Conservation (phyloP, 768 basidiomycete genomes). For the Rhodocollybia butyracea region DNA sequence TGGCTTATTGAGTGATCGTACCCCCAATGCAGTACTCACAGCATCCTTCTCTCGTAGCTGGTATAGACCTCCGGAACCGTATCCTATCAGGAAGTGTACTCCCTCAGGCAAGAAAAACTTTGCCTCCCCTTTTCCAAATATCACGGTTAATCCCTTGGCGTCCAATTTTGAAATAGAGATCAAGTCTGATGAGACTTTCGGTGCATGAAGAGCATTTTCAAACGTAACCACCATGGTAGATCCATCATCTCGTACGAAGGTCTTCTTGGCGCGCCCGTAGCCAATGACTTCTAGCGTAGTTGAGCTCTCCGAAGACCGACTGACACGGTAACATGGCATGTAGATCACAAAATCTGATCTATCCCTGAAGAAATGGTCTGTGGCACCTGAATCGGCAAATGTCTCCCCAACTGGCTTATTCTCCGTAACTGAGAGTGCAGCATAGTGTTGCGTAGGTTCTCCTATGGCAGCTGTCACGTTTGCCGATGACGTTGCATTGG, state of each 20-base stretch:
- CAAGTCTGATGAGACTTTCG: slow-evolving; percentile 23
- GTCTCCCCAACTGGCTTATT: neutral
- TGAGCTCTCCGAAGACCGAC: slow-evolving; percentile 9
- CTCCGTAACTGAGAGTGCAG: neutral
- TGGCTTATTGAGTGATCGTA: slow-evolving; percentile 15
- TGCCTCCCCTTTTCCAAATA: slow-evolving; percentile 12
- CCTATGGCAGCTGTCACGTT: neutral
- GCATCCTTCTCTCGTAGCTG: neutral
- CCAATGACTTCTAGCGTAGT: slow-evolving; percentile 18
- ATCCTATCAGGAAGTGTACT: neutral
- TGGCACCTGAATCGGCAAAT: slow-evolving; percentile 19
- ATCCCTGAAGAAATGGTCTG: slow-evolving; percentile 21
- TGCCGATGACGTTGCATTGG: neutral
- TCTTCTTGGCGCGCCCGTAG: slow-evolving; percentile 15
- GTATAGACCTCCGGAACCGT: neutral
- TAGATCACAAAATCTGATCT: slow-evolving; percentile 14
- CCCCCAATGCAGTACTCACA: slow-evolving; percentile 4
- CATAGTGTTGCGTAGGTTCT: neutral
- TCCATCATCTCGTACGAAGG: slow-evolving; percentile 9
- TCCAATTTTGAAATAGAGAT: slow-evolving; percentile 19
- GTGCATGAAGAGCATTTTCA: slow-evolving; percentile 21
- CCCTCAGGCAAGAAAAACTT: neutral
- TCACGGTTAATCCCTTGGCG: slow-evolving; percentile 8
- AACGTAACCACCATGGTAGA: slow-evolving; percentile 14
- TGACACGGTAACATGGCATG: neutral